These are phyloP conservation scores for Xylaria venustula DNA, from an alignment of 495 filamentous ascomycete species.

Conservation along the genomic window DNA sequence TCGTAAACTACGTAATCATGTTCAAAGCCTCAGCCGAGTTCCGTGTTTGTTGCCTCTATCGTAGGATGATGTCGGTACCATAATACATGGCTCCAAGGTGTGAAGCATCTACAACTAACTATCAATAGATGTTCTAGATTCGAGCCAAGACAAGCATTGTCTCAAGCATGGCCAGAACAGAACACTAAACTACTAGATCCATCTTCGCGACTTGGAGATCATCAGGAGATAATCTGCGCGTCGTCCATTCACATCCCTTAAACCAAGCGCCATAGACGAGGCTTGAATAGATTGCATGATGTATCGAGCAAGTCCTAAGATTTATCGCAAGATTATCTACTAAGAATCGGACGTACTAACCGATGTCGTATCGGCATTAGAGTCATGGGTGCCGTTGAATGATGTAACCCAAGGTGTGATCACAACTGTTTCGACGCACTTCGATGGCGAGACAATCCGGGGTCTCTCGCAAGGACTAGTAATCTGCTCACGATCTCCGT, in stretches of 20 bases:
- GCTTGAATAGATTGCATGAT: not conserved
- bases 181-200: not conserved
- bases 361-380: not conserved
- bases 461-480: not conserved
- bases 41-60: no score
- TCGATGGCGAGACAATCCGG: not conserved
- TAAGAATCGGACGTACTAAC: not conserved
- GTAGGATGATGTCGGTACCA: no score
- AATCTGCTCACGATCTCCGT: constrained; percentile 3
- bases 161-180: not conserved
- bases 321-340: not conserved
- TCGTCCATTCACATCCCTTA: not conserved
- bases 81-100: not conserved
- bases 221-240: not conserved
- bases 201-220: not conserved
- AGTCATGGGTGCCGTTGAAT: not conserved
- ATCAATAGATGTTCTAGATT: not conserved
- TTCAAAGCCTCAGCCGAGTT: no score
- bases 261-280: not conserved
- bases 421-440: not conserved
- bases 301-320: not conserved
- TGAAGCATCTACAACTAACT: not conserved
- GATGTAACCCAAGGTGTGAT: constrained; percentile 1
- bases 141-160: not conserved
- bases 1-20: no score